phyloP scores from a whole-genome alignment of 345 rosid genomes.

The Arabidopsis arenosa region DNA sequence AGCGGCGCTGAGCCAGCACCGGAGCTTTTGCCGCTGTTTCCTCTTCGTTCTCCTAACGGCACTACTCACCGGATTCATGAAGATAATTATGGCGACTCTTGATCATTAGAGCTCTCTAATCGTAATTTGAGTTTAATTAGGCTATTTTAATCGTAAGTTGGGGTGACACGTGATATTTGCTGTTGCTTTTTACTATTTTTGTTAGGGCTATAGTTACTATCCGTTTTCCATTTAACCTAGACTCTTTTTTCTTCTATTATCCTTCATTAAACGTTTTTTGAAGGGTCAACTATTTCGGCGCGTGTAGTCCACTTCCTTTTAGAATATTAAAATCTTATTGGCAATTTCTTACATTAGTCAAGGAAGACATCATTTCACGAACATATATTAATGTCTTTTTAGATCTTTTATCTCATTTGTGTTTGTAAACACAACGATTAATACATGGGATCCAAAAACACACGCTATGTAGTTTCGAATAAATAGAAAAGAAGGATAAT shows the following conservation, averaged over 20 bases:
- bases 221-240: slow-evolving; percentile 21
- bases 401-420: neutral
- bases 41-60: slow-evolving; percentile 63
- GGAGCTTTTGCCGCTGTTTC: slow-evolving; percentile 76
- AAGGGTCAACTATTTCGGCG: slow-evolving; percentile 40
- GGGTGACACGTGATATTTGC: slow-evolving; percentile 18
- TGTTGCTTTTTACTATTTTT: slow-evolving; percentile 35
- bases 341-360: slow-evolving; percentile 34
- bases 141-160: slow-evolving; percentile 3
- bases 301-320: slow-evolving; percentile 38
- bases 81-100: slow-evolving; percentile 11
- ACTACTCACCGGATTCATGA: slow-evolving; percentile 23
- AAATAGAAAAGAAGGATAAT: too few relatives aligned
- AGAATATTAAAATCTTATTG: slow-evolving; percentile 6
- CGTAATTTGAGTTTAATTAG: slow-evolving; percentile 22
- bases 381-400: neutral
- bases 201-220: slow-evolving; percentile 33
- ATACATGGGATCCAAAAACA: slow-evolving; percentile 18
- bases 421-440: neutral
- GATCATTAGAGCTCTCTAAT: slow-evolving; percentile 24
- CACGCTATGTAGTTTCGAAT: neutral
- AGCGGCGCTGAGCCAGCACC: slow-evolving; percentile 60
- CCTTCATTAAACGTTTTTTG: neutral
- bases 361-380: slow-evolving; percentile 30
- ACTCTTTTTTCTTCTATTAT: neutral